Percentiles rank a stretch among this genome's conserved stretches.
Evolutionary conservation across 164 flowering plant genomes (phyloP).

Genomic region (Chimonanthus salicifolius): DNA sequence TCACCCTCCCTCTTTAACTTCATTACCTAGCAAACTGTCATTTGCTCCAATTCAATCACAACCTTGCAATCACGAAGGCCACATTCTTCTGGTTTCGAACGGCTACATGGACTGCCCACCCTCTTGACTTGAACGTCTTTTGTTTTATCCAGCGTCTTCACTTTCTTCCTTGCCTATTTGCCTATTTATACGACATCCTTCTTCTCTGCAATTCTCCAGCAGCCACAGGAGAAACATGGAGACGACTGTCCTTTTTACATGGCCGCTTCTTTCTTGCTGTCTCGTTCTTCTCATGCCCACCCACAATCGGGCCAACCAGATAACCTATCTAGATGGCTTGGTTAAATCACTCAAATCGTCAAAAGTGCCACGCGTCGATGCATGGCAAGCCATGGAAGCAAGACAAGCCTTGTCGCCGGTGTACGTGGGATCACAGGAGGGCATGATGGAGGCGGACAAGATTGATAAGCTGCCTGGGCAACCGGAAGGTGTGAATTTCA

Average conservation of each 20-base stretch:
- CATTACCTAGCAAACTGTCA: too few relatives aligned
- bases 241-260: background rate
- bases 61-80: too few relatives aligned
- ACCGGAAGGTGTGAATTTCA: slow-evolving; percentile 32
- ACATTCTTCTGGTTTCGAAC: too few relatives aligned
- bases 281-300: background rate
- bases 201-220: background rate
- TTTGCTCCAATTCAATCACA: too few relatives aligned
- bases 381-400: background rate
- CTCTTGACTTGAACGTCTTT: background rate
- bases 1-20: too few relatives aligned
- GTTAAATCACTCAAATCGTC: background rate
- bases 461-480: slow-evolving; percentile 47
- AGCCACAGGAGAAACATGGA: background rate
- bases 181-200: too few relatives aligned
- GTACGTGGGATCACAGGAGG: slow-evolving; percentile 24
- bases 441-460: slow-evolving; percentile 34
- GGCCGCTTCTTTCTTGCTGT: background rate
- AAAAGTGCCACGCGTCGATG: background rate
- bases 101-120: too few relatives aligned
- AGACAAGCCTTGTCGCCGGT: background rate
- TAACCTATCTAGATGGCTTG: background rate
- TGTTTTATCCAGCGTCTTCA: background rate
- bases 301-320: slow-evolving; percentile 1
- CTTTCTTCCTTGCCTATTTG: background rate